A percentile compares a stretch with the other conserved stretches of the same genome.
Evolutionary conservation across 2,329 filamentous ascomycete species (phyloP).

Genomic region (Paracoccidioides lutzii): DNA sequence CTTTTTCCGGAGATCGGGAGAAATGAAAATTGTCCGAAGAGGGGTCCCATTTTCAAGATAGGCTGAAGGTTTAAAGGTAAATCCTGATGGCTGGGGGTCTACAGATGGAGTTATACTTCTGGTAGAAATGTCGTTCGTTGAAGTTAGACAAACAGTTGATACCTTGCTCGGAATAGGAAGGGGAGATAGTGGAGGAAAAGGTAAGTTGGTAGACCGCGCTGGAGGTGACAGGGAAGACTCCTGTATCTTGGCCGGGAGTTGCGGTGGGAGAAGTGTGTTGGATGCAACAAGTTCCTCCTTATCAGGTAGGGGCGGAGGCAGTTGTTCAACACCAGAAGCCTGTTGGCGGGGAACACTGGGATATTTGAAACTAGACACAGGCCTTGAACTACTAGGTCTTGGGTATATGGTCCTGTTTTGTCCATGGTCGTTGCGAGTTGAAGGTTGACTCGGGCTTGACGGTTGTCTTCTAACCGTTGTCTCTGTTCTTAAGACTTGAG

Average conservation of each 20-base stretch:
- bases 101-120: constrained; percentile 12
- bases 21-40: constrained; percentile 77
- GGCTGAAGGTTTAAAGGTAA: constrained; percentile 71
- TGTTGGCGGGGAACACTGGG: constrained; percentile 31
- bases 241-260: constrained; percentile 29
- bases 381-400: constrained; percentile 9
- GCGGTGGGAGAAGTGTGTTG: constrained; percentile 19
- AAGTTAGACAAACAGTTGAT: constrained; percentile 12
- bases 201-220: neutral
- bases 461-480: neutral
- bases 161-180: constrained; percentile 18
- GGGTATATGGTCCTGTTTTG: neutral
- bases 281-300: constrained; percentile 15
- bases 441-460: neutral
- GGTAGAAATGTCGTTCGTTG: constrained; percentile 16
- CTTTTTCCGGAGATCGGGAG: constrained; percentile 54
- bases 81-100: constrained; percentile 39
- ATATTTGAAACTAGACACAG: constrained; percentile 27
- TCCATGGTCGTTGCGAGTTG: neutral
- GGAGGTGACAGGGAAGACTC: constrained; percentile 14
- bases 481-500: constrained; percentile 11
- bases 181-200: constrained; percentile 10
- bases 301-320: constrained; percentile 16
- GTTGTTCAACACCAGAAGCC: constrained; percentile 14
- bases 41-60: constrained; percentile 83